These are phyloP conservation scores for Hypoxylon perforatum DNA, from an alignment of 495 filamentous ascomycete species.

Conservation along the genomic window DNA sequence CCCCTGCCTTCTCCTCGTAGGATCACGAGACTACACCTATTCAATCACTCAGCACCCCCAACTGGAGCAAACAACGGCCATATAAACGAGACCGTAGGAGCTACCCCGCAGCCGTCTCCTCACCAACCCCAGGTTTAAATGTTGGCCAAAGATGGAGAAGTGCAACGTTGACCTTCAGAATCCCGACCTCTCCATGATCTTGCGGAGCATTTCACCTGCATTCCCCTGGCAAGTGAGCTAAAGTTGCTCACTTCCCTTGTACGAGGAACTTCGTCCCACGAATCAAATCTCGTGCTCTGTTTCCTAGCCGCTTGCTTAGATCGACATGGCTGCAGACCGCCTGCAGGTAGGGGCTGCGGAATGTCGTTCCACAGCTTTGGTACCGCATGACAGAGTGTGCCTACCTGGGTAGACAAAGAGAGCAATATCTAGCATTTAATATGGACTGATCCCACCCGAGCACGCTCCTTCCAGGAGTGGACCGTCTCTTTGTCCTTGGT, in stretches of 20 bases:
- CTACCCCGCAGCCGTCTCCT: slow-evolving; percentile 38
- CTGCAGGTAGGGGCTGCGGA: slow-evolving; percentile 18
- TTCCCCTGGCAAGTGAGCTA: slow-evolving; percentile 5
- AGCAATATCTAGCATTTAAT: slow-evolving; percentile 32
- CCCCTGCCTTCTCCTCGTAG: too few species aligned
- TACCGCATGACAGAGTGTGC: slow-evolving; percentile 1
- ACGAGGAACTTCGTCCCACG: slow-evolving; percentile 13
- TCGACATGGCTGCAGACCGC: slow-evolving; percentile 28
- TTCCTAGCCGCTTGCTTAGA: slow-evolving; percentile 2
- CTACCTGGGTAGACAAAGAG: slow-evolving; percentile 2
- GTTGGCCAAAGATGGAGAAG: slow-evolving; percentile 27
- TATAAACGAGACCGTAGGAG: slow-evolving; percentile 11
- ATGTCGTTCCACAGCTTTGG: slow-evolving; percentile 26
- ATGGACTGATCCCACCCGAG: slow-evolving; percentile 14
- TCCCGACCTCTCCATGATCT: slow-evolving; percentile 20
- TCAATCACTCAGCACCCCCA: too few species aligned
- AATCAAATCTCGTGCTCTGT: slow-evolving; percentile 22
- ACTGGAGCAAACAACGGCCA: slow-evolving; percentile 1
- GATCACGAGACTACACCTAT: slow-evolving; percentile 8
- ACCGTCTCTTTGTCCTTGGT: neutral
- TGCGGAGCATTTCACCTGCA: slow-evolving; percentile 19
- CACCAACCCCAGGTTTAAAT: slow-evolving; percentile 28
- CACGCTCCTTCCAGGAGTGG: slow-evolving; percentile 1
- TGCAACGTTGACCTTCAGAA: slow-evolving; percentile 25
- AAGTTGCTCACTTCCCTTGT: slow-evolving; percentile 10